phyloP scores from a whole-genome alignment of 1,139 yeast genomes.

The Geotrichum carabidarum region DNA sequence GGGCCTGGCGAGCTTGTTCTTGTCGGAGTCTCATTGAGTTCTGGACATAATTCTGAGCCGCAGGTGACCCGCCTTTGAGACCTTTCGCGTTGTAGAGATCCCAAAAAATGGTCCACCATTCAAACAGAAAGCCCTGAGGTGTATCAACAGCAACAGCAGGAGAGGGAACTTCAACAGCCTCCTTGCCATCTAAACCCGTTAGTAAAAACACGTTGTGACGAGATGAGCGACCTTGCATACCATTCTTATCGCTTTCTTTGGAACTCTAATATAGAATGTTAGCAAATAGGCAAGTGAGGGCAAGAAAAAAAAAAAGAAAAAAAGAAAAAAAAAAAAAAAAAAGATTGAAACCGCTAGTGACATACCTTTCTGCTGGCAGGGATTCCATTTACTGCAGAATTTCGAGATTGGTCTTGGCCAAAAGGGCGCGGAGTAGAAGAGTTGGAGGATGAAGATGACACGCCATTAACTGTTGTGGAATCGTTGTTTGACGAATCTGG shows the following conservation, averaged over 20 bases:
- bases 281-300: neutral
- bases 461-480: slow-evolving; percentile 14
- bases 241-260: slow-evolving; percentile 4
- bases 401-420: neutral
- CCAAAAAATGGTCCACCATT: slow-evolving; percentile 98
- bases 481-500: slow-evolving; percentile 14
- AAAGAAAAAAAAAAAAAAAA: neutral
- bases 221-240: neutral
- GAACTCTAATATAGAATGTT: neutral
- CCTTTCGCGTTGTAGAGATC: slow-evolving; percentile 81
- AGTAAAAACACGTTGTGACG: neutral
- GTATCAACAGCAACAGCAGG: slow-evolving; percentile 46
- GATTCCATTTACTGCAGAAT: neutral
- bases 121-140: slow-evolving; percentile 80
- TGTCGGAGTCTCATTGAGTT: slow-evolving; percentile 50
- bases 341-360: neutral
- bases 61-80: slow-evolving; percentile 55
- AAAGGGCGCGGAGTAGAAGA: slow-evolving; percentile 7
- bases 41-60: slow-evolving; percentile 69
- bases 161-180: slow-evolving; percentile 10
- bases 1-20: slow-evolving; percentile 41
- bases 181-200: neutral
- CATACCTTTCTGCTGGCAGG: neutral
- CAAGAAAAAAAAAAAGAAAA: neutral
- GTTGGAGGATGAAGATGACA: neutral